Evolutionary conservation across 2,329 filamentous ascomycete genomes (phyloP).

Genomic region (Talaromyces albobiverticillius): DNA sequence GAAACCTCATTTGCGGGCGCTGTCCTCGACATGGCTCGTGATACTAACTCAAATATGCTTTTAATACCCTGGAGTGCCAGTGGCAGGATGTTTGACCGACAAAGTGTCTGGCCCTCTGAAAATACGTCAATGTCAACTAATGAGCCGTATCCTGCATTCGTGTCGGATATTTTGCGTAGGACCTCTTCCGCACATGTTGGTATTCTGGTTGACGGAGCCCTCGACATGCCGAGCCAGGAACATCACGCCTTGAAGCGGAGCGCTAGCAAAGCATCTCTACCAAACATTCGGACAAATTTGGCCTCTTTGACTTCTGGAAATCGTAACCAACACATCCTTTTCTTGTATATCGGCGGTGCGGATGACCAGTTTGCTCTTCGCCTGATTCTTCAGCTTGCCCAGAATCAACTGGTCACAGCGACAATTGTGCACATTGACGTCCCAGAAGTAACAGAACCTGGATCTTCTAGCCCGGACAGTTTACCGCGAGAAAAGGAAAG

Average conservation of each 20-base stretch:
- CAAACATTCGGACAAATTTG: constrained; percentile 57
- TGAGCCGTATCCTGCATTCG: constrained; percentile 68
- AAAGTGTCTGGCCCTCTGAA: constrained; percentile 48
- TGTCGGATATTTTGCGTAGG: constrained; percentile 63
- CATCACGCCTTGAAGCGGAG: constrained; percentile 30
- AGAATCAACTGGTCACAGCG: constrained; percentile 73
- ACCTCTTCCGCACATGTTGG: constrained; percentile 61
- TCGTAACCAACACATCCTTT: constrained; percentile 77
- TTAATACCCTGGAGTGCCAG: constrained; percentile 89
- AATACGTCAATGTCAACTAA: constrained; percentile 58
- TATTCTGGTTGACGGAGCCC: constrained; percentile 73
- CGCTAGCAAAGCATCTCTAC: constrained; percentile 58
- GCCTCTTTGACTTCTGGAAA: constrained; percentile 36
- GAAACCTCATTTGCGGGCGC: constrained; percentile 76
- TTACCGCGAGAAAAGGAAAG: constrained; percentile 30
- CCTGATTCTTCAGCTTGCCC: constrained; percentile 78
- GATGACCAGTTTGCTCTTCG: constrained; percentile 79
- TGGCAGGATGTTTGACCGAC: constrained; percentile 69
- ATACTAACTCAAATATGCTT: constrained; percentile 69
- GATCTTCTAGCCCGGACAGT: background rate
- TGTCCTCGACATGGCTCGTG: constrained; percentile 65
- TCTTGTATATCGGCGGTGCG: constrained; percentile 79
- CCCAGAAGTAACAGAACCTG: constrained; percentile 11
- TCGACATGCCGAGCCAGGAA: constrained; percentile 43
- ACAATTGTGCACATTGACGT: constrained; percentile 65